Evolutionary conservation across 176 grass and related monocot genomes (phyloP), one percentile per base, ranked within the genome.

Genomic region (Lolium multiflorum): DNA sequence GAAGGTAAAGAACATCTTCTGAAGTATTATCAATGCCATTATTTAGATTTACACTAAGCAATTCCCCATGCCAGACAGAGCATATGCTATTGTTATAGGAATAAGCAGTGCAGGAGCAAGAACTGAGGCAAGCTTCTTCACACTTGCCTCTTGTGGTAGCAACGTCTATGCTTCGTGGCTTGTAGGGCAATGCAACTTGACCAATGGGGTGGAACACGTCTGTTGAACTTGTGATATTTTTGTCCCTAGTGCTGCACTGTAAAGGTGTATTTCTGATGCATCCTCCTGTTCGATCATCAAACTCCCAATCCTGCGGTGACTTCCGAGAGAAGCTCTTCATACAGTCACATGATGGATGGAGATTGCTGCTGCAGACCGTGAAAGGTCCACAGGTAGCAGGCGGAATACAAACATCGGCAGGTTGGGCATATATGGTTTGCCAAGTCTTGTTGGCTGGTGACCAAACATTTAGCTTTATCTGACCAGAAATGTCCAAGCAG

Each of bases 91-190:
- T 11, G 16, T 70, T 43, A 70, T 70, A 70, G 67, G 17, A 70
- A 70, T 70, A 70, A 43, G 67, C 67, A n/a, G 67, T 70, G 67
- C 67, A 70, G 8, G 67, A 70, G 67, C 17, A 70, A 37, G 67
- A 43, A 43, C 67, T 70, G 67, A 70, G 67, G 17, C 67, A 70
- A n/a, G 35, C 67, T 70, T 70, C 67, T 43, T 70, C 67, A 18
- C 67, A 70, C 5, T 70, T 20, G 37, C 37, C 43, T 8, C n/a
- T 37, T 20, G 37, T 43, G 31, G 35, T 41, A 70, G 16, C 67
- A 70, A 18, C 8, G 17, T 70, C 13, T 43, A 43, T 43, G 37
- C 35, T 39, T 68, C 38, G 65, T 2, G 65, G 65, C 31, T 39
- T 68, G 65, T 20, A 39, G 7, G 65, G 65, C 3, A 68, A 68